Percentiles rank a stretch among this genome's conserved stretches.
Evolutionary conservation across 176 grass and related monocot species (phyloP).

Genomic region (Aegilops bicornis): DNA sequence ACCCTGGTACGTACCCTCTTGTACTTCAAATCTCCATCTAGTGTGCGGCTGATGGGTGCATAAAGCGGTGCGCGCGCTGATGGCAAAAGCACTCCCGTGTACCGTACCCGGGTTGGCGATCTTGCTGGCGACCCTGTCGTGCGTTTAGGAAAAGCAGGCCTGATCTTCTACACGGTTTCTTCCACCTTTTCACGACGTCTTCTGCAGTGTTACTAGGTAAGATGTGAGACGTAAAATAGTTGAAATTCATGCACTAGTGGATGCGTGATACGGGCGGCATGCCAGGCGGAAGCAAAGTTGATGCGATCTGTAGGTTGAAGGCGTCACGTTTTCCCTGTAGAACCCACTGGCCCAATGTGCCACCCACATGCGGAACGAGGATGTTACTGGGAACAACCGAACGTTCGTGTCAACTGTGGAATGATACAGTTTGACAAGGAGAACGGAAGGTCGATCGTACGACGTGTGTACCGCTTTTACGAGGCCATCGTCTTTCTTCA

Average conservation of each 20-base stretch:
- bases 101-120: background rate
- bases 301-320: background rate
- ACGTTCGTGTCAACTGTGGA: too few species aligned
- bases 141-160: background rate
- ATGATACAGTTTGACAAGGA: background rate
- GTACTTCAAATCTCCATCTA: conserved; percentile 34
- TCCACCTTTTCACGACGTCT: background rate
- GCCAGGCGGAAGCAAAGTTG: background rate
- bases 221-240: background rate
- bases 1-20: conserved; percentile 19
- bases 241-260: background rate
- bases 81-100: background rate
- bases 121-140: background rate
- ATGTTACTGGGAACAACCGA: too few species aligned
- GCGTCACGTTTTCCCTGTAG: background rate
- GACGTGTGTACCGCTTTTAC: background rate
- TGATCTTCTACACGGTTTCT: background rate
- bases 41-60: background rate
- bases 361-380: background rate
- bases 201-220: background rate
- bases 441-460: background rate
- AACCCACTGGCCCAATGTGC: background rate
- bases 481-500: background rate
- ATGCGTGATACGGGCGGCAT: background rate
- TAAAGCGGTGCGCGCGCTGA: background rate